Evolutionary conservation across 2,329 filamentous ascomycete species (phyloP).

Genomic region (Colletotrichum gloeosporioides): DNA sequence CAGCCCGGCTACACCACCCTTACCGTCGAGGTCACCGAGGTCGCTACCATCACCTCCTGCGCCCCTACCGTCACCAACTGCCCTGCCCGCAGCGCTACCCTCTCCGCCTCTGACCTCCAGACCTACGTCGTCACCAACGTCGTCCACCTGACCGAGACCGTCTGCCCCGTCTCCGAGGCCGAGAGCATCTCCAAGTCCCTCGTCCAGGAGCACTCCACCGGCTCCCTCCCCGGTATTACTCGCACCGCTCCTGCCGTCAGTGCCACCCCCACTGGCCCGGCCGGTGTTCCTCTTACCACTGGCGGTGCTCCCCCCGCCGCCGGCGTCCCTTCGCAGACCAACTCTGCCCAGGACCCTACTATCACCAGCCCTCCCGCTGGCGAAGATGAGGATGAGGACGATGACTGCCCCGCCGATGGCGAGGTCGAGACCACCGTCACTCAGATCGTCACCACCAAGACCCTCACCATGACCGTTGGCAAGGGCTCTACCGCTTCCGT

Average conservation of each 20-base stretch:
- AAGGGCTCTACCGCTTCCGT: slow-evolving; percentile 33
- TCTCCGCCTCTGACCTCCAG: slow-evolving; percentile 40
- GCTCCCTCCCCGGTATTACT: slow-evolving; percentile 42
- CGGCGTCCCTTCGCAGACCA: slow-evolving; percentile 23
- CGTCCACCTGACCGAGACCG: slow-evolving; percentile 42
- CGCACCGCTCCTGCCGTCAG: slow-evolving; percentile 32
- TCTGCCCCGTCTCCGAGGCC: slow-evolving; percentile 52
- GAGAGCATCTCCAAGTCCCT: slow-evolving; percentile 45
- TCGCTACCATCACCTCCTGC: slow-evolving; percentile 64
- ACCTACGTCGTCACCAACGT: slow-evolving; percentile 42
- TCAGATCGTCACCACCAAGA: slow-evolving; percentile 35
- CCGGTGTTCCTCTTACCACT: slow-evolving; percentile 30
- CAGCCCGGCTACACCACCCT: slow-evolving; percentile 39
- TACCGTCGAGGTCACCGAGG: slow-evolving; percentile 58
- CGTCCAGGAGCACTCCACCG: slow-evolving; percentile 39
- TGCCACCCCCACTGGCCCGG: slow-evolving; percentile 21
- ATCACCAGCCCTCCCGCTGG: slow-evolving; percentile 4
- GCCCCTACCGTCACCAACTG: slow-evolving; percentile 64
- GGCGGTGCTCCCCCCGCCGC: slow-evolving; percentile 36
- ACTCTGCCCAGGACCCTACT: slow-evolving; percentile 22
- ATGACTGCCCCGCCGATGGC: slow-evolving; percentile 17
- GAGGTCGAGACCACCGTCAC: slow-evolving; percentile 26
- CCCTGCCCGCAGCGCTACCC: slow-evolving; percentile 39
- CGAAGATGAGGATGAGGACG: slow-evolving; percentile 9
- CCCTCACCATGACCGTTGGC: slow-evolving; percentile 39